Conservation (phyloP, 2,329 filamentous ascomycete genomes). For the Chlorencoelia australis region DNA sequence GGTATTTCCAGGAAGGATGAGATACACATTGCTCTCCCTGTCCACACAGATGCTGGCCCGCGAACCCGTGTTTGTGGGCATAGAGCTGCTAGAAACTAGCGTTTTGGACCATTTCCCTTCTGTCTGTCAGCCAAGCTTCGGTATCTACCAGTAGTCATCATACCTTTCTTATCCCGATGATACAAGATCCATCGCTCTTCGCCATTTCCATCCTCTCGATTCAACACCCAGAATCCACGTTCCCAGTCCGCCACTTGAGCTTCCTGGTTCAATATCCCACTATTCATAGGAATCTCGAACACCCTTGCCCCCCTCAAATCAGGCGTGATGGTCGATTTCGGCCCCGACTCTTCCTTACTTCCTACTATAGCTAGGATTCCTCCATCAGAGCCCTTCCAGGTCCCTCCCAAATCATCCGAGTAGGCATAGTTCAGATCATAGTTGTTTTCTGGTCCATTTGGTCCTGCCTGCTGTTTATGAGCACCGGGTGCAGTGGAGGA, state of each 20-base stretch:
- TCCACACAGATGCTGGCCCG: slow-evolving; percentile 18
- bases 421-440: slow-evolving; percentile 19
- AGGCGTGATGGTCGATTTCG: slow-evolving; percentile 11
- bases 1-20: slow-evolving; percentile 18
- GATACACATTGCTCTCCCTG: slow-evolving; percentile 10
- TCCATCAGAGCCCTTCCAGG: slow-evolving; percentile 17
- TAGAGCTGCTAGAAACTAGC: slow-evolving; percentile 5
- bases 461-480: slow-evolving; percentile 23
- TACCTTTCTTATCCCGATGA: slow-evolving; percentile 12
- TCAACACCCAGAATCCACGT: slow-evolving; percentile 18
- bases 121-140: slow-evolving; percentile 2
- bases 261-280: slow-evolving; percentile 21
- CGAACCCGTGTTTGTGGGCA: slow-evolving; percentile 16
- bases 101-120: slow-evolving; percentile 16
- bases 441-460: slow-evolving; percentile 22
- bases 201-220: slow-evolving; percentile 12
- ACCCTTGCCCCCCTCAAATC: slow-evolving; percentile 11
- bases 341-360: not conserved
- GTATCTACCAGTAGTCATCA: not conserved
- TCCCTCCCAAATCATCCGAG: slow-evolving; percentile 16
- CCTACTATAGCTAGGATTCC: slow-evolving; percentile 10
- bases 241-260: slow-evolving; percentile 16
- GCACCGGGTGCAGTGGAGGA: slow-evolving; percentile 8
- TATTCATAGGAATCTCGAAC: slow-evolving; percentile 20
- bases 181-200: slow-evolving; percentile 19